Conservation (phyloP, 2,329 filamentous ascomycete species). For the Thermothelomyces thermophilus region DNA sequence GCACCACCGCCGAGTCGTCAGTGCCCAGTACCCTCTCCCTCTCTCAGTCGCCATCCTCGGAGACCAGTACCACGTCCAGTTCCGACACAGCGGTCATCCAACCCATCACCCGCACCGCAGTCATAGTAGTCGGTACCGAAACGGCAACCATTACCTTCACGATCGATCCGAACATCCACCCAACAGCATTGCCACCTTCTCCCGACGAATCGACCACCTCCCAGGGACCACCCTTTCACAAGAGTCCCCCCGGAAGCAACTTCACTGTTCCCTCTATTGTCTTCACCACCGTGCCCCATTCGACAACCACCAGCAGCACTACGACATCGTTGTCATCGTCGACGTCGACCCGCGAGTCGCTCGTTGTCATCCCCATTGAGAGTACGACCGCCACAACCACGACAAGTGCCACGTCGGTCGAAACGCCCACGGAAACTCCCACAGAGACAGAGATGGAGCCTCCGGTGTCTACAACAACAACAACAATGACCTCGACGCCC, state of each 20-base stretch:
- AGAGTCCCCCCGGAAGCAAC: background rate
- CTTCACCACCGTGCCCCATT: background rate
- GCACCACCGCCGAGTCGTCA: background rate
- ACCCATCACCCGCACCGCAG: slow-evolving; percentile 5
- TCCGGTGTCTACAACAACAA: too few species aligned
- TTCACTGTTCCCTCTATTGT: background rate
- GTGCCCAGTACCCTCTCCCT: background rate
- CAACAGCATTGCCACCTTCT: background rate
- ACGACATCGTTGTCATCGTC: background rate
- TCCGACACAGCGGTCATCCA: background rate
- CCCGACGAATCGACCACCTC: background rate
- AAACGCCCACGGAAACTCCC: too few species aligned
- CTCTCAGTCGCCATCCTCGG: background rate
- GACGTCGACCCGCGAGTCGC: background rate
- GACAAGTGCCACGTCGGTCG: background rate
- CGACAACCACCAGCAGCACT: background rate
- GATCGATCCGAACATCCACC: background rate
- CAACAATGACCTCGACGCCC: too few species aligned
- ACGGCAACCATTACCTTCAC: slow-evolving; percentile 4
- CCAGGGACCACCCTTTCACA: background rate
- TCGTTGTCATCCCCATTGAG: slow-evolving; percentile 16
- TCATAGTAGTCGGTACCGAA: background rate
- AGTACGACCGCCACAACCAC: background rate
- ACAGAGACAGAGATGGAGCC: too few species aligned
- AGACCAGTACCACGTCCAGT: background rate